Conservation (phyloP, 2,329 filamentous ascomycete species). For the Stachybotrys echinatus region DNA sequence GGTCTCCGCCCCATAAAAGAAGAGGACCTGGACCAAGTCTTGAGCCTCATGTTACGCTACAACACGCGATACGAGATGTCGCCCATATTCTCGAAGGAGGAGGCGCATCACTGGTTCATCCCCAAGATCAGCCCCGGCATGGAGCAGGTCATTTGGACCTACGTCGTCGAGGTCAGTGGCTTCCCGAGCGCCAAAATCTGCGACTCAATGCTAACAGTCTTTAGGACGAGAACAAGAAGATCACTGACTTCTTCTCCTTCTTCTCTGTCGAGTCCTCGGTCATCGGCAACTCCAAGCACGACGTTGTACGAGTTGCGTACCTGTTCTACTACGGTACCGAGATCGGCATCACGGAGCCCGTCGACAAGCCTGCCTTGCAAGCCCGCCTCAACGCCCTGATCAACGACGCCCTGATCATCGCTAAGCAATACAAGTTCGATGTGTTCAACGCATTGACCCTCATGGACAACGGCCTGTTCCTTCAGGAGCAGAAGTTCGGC, state of each 20-base stretch:
- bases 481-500: conserved; percentile 91
- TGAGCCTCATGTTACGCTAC: conserved; percentile 71
- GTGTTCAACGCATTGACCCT: conserved; percentile 95
- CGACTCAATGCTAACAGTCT: background rate
- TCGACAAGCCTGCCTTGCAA: conserved; percentile 59
- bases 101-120: conserved; percentile 85
- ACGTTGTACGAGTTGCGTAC: conserved; percentile 82
- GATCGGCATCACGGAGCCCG: conserved; percentile 57
- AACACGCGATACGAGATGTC: conserved; percentile 76
- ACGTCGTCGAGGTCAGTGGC: conserved; percentile 70
- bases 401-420: conserved; percentile 80
- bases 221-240: conserved; percentile 61
- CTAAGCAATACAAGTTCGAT: conserved; percentile 80
- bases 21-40: conserved; percentile 72
- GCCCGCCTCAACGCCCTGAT: conserved; percentile 75
- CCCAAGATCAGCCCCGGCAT: conserved; percentile 50
- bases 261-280: conserved; percentile 92
- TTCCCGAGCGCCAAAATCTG: background rate
- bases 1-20: conserved; percentile 76
- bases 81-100: conserved; percentile 72
- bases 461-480: conserved; percentile 89
- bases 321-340: conserved; percentile 96
- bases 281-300: conserved; percentile 74
- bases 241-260: conserved; percentile 97
- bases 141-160: conserved; percentile 89